Conservation (phyloP, 768 basidiomycete species). For the Imleria badia region DNA sequence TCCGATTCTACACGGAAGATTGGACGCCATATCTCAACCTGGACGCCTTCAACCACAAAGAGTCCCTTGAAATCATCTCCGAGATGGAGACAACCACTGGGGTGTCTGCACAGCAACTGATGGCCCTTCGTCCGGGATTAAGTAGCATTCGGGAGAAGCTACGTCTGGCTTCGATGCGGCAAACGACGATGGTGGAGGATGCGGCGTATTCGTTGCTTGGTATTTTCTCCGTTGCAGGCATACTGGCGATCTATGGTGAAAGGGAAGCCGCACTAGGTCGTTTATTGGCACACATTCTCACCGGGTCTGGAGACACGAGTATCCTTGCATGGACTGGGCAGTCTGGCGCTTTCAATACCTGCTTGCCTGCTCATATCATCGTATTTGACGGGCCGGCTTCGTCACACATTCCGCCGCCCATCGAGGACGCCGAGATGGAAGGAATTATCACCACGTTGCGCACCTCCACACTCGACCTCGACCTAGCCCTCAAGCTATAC, state of each 20-base stretch:
- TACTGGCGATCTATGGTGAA: not conserved
- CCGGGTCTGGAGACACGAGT: not conserved
- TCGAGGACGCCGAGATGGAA: not conserved
- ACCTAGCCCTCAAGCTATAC: not conserved
- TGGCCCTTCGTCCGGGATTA: not conserved
- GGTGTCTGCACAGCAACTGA: not conserved
- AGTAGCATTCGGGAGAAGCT: not conserved
- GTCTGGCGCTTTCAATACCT: constrained; percentile 1
- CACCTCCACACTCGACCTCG: not conserved
- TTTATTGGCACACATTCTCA: not conserved
- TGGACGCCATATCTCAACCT: not conserved
- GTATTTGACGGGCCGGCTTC: not conserved
- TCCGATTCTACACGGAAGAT: not conserved
- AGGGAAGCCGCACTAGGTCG: not conserved
- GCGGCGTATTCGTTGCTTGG: not conserved
- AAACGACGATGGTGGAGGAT: not conserved
- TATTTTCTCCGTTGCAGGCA: not conserved
- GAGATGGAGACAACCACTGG: constrained; percentile 4
- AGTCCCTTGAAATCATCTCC: not conserved
- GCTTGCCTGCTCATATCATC: not conserved
- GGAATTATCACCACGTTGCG: not conserved
- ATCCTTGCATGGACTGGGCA: constrained; percentile 9
- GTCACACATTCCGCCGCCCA: not conserved
- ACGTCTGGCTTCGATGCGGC: not conserved
- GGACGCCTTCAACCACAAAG: not conserved